Base-by-base conservation (phyloP, 352 stramenopile genomes). In the Phytopythium kandeliae region DNA sequence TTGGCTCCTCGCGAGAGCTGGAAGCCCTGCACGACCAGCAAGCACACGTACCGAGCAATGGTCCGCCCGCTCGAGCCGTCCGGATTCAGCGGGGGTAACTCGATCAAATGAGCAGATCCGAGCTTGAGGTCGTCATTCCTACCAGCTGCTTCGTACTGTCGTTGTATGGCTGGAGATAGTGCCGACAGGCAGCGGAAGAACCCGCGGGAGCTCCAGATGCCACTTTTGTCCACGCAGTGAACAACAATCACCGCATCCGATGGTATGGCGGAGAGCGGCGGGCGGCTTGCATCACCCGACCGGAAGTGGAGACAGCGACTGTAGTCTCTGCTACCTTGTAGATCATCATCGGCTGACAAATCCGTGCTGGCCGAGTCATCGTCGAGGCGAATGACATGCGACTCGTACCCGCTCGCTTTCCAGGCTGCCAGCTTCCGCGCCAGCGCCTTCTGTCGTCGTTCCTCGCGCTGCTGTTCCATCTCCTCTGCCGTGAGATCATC, bases 201-300 rank as follows among this genome's bases (percentile, higher is more conserved):
- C n/a, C 80, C 80, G 28, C 78, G 75, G 11, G 68, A 60, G 34
- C 73, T 83, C 80, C 80, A 91, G 22, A 78, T 67, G 22, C 80
- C 80, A 45, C 77, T 89, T 12, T 69, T 91, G 40, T 91, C 75
- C 28, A 89, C 77, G 42, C 77, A 91, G 26, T 91, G 80, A n/a
- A 86, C 69, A 48, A 89, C 72, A 52, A 91, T 75, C 26, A 64
- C 54, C 7, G 61, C 56, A 4, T 40, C 61, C 1, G 41, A 57
- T 2, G 35, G 54, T 10, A 78, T 45, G 21, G 38, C 51, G 15
- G 44, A 55, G 6, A 60, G 13, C 30, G 51, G 57, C 12, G 78
- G 78, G 2, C 61, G 68, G 31, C 74, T 86, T 16, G 80, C 80
- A 43, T 89, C 77, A 6, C 77, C 80, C 12, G 78, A 63, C 7